Base-by-base conservation (phyloP, 164 flowering plant species). In the Berberis vulgaris region DNA sequence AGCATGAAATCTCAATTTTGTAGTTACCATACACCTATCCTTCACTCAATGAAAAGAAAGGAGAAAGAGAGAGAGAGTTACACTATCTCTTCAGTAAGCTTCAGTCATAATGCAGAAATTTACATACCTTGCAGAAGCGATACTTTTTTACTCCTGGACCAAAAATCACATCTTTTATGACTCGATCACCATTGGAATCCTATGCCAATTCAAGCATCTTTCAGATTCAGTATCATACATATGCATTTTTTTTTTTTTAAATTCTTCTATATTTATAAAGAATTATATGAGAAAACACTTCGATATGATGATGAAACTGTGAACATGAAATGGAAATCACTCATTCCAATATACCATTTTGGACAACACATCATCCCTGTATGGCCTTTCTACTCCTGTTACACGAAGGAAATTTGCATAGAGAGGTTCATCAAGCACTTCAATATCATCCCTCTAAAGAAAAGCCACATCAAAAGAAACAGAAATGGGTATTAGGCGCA, bases 371-470 rank as follows among this genome's bases (percentile, higher is more conserved):
- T 85, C 86, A 45, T 91, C 91, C 7, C 82, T 73, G 70, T 89
- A 91, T 7, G 96, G 99, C 81, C 99, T 82, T 45, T 84, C 83
- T 54, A 66, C 73, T 53, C 91, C 96, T 38, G 88, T 85, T 7
- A 77, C 86, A 41, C 76, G 78, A 63, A 94, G 82, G 62, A 78
- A 89, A 73, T 81, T 67, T 50, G 96, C 89, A 77, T 94, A 94
- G 6, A 94, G 86, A 3, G 99, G 99, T 78, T 94, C 99, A 75
- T 94, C 99, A 59, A 91, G 86, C 76, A 91, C 96, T 76, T 94
- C 97, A n/a, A 63, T 83, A 71, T 94, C 97, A 82, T 94, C 94
- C 79, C 93, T 79, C 93, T 86, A 45, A 10, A 62, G 40, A 49
- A 49, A 63, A 54, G 43, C 40, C 49, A 4, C 43, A 59, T 38